Evolutionary conservation across 495 filamentous ascomycete genomes (phyloP), one percentile per base, ranked within the genome.

Genomic region (Trypethelium eluteriae): DNA sequence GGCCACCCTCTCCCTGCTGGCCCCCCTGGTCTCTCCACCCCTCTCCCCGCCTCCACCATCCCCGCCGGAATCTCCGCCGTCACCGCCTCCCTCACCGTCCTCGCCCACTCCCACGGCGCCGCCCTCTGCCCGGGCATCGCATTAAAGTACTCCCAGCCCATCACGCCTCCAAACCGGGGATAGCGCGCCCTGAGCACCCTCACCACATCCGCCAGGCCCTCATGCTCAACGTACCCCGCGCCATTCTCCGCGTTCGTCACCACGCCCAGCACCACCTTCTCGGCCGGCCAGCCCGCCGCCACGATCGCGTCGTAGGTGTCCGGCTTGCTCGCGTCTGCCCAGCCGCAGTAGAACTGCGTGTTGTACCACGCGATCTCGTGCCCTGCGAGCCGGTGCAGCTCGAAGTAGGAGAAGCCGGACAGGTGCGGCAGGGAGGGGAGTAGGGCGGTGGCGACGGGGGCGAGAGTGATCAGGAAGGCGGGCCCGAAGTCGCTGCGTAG

Each of bases 111-210:
- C 73, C 71, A 78, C 63, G 70, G 75, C 62, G 68, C 25, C 66
- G 61, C 66, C 50, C 66, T 39, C 38, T 66, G 70, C 18, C 71
- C 75, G 25, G 69, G 63, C 72, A 71, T 70, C 7, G 75, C 73
- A 66, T 79, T 78, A 69, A 78, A 79, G 64, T 79, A 79, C 68
- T 81, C 79, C 79, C 79, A 81, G 0, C 79, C 79, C 71, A 77
- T 79, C 12, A 81, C 74, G n/a, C 79, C 79, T 2, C 79, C 79
- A 64, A 81, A 80, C 5, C 62, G 67, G 5, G 70, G 67, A 70
- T 73, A 74, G 59, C 65, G 39, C 12, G 34, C 34, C 56, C 70
- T 62, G 67, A 76, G 64, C 35, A 63, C 59, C 41, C n/a, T 67
- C 18, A 78, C 61, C 63, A 72, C 68, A 38, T 64, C 66, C 12